Evolutionary conservation across 1,284 basidiomycete species (phyloP).

Genomic region (Prillingera fragicola): DNA sequence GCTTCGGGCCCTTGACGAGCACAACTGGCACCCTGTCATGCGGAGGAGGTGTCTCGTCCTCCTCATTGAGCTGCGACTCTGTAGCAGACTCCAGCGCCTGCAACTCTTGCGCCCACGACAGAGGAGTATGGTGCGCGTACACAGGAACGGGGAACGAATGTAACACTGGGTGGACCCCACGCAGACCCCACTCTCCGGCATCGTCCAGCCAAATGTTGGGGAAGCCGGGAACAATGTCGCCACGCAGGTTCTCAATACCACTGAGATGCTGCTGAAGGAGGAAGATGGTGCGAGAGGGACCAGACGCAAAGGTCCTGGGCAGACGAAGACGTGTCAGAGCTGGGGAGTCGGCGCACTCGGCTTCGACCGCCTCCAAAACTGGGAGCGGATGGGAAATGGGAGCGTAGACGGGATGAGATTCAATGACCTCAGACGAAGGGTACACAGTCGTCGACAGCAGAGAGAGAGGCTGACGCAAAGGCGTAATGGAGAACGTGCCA

Average conservation of each 20-base stretch:
- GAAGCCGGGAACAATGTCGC: slow-evolving; percentile 43
- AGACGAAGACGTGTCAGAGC: slow-evolving; percentile 12
- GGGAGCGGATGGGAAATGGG: slow-evolving; percentile 56
- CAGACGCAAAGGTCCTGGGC: slow-evolving; percentile 17
- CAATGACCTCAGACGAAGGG: slow-evolving; percentile 50
- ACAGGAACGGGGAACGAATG: slow-evolving; percentile 37
- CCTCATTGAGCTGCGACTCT: slow-evolving; percentile 6
- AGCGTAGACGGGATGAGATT: slow-evolving; percentile 43
- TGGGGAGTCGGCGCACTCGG: slow-evolving; percentile 8
- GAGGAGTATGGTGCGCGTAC: slow-evolving; percentile 52
- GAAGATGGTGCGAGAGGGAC: slow-evolving; percentile 23
- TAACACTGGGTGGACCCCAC: slow-evolving; percentile 57
- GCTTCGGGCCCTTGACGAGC: slow-evolving; percentile 77
- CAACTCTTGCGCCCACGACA: slow-evolving; percentile 59
- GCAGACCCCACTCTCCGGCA: slow-evolving; percentile 49
- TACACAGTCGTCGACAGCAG: slow-evolving; percentile 42
- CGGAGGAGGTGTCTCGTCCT: slow-evolving; percentile 11
- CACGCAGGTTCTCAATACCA: slow-evolving; percentile 38
- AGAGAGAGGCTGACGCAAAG: slow-evolving; percentile 26
- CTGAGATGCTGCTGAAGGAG: slow-evolving; percentile 36
- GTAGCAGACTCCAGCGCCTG: slow-evolving; percentile 3
- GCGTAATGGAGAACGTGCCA: slow-evolving; percentile 37
- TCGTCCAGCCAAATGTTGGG: slow-evolving; percentile 42
- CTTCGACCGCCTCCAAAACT: slow-evolving; percentile 32
- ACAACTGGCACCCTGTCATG: slow-evolving; percentile 37